phyloP scores from a whole-genome alignment of 75 land plant genomes.

The Picea sitchensis region DNA sequence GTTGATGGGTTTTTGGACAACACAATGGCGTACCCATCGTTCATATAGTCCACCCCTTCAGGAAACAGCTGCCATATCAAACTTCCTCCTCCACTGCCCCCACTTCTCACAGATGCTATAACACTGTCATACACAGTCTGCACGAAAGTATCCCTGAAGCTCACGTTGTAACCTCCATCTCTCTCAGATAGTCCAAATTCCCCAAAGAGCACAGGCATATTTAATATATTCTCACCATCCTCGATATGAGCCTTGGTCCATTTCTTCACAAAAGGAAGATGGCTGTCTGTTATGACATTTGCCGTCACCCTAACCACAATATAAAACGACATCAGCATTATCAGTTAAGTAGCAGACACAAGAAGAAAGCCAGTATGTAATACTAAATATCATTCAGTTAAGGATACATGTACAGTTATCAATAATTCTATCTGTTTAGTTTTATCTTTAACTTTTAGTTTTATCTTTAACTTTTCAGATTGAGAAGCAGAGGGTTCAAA shows the following conservation, averaged over 20 bases:
- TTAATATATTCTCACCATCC: conserved; percentile 48
- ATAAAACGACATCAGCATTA: no score
- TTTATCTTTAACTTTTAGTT: no score
- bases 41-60: conserved; percentile 71
- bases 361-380: no score
- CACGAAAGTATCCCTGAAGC: conserved; percentile 40
- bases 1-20: conserved; percentile 39
- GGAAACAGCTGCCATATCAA: conserved; percentile 91
- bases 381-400: no score
- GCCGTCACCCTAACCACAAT: neutral
- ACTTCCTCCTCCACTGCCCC: conserved; percentile 83
- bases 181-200: conserved; percentile 80
- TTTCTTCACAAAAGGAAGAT: conserved; percentile 44
- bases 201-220: conserved; percentile 74
- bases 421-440: no score
- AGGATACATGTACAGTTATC: no score
- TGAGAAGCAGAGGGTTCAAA: no score
- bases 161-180: conserved; percentile 43
- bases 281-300: neutral
- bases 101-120: conserved; percentile 42
- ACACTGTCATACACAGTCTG: conserved; percentile 45
- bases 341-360: no score
- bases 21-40: conserved; percentile 66
- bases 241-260: conserved; percentile 83
- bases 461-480: no score